Evolutionary conservation across 352 stramenopile genomes (phyloP).

Genomic region (Globisporangium ultimum): DNA sequence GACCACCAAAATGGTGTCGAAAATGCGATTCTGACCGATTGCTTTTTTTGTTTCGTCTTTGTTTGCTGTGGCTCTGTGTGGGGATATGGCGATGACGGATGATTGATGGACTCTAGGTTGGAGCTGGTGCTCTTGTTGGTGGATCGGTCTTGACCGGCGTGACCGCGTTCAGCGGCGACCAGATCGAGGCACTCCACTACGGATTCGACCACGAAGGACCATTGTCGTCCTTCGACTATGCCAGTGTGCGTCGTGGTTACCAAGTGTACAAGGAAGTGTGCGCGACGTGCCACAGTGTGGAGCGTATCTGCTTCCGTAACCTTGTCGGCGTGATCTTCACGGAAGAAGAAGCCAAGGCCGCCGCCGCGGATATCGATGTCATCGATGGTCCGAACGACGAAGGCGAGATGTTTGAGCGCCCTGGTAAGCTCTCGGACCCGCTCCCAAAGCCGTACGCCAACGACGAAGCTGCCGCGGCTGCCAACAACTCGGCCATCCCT

Average conservation of each 20-base stretch:
- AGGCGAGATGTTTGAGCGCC: constrained; percentile 99
- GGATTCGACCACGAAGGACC: constrained; percentile 87
- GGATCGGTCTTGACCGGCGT: constrained; percentile 79
- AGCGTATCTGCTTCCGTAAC: constrained; percentile 98
- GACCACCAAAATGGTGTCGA: constrained; percentile 56
- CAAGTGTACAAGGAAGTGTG: constrained; percentile 99
- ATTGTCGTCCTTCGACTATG: constrained; percentile 89
- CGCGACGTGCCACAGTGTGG: constrained; percentile 95
- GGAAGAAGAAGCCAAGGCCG: constrained; percentile 88
- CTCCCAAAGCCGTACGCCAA: constrained; percentile 97
- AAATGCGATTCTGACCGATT: not conserved
- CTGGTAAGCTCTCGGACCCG: constrained; percentile 95
- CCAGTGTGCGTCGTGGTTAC: constrained; percentile 96
- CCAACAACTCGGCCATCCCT: constrained; percentile 97
- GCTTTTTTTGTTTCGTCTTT: constrained; percentile 18
- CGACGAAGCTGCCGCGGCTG: constrained; percentile 94
- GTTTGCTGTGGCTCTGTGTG: constrained; percentile 9
- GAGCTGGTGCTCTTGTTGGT: constrained; percentile 60
- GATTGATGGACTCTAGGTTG: constrained; percentile 31
- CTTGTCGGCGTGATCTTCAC: constrained; percentile 97
- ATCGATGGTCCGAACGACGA: constrained; percentile 97
- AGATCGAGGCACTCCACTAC: constrained; percentile 86
- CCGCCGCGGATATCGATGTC: constrained; percentile 95
- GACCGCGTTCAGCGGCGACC: constrained; percentile 80
- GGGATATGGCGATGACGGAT: not conserved